These are phyloP conservation scores for Xylaria acuta DNA, from an alignment of 495 filamentous ascomycete genomes.

Conservation along the genomic window DNA sequence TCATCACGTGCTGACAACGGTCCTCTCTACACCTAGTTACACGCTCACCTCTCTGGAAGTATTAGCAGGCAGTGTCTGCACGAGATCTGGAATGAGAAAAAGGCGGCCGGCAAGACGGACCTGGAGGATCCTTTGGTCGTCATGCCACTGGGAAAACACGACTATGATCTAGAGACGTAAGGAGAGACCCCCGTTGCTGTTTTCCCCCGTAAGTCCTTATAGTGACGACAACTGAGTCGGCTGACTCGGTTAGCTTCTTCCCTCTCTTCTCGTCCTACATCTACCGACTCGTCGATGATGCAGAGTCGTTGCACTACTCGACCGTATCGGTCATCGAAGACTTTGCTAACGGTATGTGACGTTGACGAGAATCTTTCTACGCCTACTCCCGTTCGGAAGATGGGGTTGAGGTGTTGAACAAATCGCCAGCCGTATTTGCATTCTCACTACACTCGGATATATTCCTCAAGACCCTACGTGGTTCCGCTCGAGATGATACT, in stretches of 20 bases:
- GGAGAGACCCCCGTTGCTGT: constrained; percentile 59
- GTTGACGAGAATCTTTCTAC: neutral
- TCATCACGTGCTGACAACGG: constrained; percentile 28
- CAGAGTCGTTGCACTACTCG: constrained; percentile 62
- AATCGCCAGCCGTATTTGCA: neutral
- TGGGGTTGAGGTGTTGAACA: no score
- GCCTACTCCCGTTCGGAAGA: neutral
- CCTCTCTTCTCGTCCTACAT: constrained; percentile 79
- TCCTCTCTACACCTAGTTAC: constrained; percentile 59
- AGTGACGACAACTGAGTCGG: neutral
- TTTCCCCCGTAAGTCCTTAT: constrained; percentile 34
- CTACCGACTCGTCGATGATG: constrained; percentile 71
- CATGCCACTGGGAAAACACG: constrained; percentile 72
- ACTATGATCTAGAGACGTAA: constrained; percentile 74
- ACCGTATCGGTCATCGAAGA: constrained; percentile 72
- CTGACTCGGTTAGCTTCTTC: constrained; percentile 62
- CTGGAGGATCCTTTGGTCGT: constrained; percentile 72
- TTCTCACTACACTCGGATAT: neutral
- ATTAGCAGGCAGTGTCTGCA: constrained; percentile 78
- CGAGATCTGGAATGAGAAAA: constrained; percentile 72
- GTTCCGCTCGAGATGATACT: neutral
- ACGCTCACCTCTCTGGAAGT: constrained; percentile 83
- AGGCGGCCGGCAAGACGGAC: constrained; percentile 51
- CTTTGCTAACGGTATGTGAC: constrained; percentile 59
- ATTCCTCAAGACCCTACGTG: neutral